phyloP scores from a whole-genome alignment of 2,329 filamentous ascomycete species.

The Xylariales sp. region DNA sequence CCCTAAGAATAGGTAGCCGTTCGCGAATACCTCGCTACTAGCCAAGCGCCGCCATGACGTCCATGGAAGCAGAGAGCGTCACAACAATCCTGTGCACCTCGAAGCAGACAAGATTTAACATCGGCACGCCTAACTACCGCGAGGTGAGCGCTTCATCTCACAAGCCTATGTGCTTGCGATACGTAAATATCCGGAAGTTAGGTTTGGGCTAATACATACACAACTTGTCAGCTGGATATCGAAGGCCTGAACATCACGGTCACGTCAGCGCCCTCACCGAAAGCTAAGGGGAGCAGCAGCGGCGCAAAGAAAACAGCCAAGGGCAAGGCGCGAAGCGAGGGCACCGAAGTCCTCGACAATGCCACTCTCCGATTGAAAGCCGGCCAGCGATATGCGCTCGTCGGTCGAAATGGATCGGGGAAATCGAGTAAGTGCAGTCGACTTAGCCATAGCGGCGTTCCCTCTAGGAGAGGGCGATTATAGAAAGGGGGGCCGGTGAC shows the following conservation, averaged over 20 bases:
- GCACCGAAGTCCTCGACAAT: slow-evolving; percentile 75
- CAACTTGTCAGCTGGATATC: slow-evolving; percentile 68
- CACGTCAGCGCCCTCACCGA: slow-evolving; percentile 52
- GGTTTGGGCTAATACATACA: slow-evolving; percentile 11
- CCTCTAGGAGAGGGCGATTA: not conserved
- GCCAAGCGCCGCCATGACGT: slow-evolving; percentile 54
- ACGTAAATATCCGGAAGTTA: not conserved
- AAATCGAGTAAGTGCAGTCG: slow-evolving; percentile 75
- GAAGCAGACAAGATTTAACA: slow-evolving; percentile 76
- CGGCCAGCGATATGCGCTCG: slow-evolving; percentile 78
- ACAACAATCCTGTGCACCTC: slow-evolving; percentile 70
- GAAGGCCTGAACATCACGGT: slow-evolving; percentile 79
- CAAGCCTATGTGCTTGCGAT: not conserved
- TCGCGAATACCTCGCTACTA: not conserved
- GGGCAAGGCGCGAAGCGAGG: slow-evolving; percentile 54
- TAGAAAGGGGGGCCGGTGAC: not conserved
- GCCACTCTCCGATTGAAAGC: slow-evolving; percentile 78
- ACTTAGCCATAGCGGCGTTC: not conserved
- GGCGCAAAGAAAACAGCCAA: slow-evolving; percentile 52
- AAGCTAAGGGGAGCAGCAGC: slow-evolving; percentile 21
- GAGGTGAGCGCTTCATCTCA: slow-evolving; percentile 58
- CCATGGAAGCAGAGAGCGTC: slow-evolving; percentile 62
- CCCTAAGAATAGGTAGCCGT: not conserved
- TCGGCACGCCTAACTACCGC: slow-evolving; percentile 63
- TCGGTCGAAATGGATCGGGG: slow-evolving; percentile 84